These are phyloP conservation scores for Hygrocybe punicea DNA, from an alignment of 768 basidiomycete species.

Conservation along the genomic window DNA sequence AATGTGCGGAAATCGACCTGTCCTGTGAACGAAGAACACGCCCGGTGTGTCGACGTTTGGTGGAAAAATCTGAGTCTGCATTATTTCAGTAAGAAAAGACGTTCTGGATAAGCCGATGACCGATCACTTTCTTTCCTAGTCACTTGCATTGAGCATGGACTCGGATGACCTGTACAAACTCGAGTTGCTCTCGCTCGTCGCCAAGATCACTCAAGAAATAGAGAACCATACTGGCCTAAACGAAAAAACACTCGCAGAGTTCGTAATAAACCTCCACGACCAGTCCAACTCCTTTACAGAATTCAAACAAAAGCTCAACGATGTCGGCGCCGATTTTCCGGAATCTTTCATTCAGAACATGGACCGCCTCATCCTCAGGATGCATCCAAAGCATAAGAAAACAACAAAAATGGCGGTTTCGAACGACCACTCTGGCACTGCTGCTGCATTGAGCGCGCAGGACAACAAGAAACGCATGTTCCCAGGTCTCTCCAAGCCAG, in stretches of 20 bases:
- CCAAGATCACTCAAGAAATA: slow-evolving; percentile 89
- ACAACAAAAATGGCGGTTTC: slow-evolving; percentile 43
- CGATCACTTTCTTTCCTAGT: no score
- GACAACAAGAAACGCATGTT: slow-evolving; percentile 84
- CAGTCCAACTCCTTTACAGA: slow-evolving; percentile 64
- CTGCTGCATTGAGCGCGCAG: slow-evolving; percentile 48
- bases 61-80: no score
- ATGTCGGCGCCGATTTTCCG: slow-evolving; percentile 78
- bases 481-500: slow-evolving; percentile 81
- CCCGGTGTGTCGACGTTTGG: no score
- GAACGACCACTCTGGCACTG: slow-evolving; percentile 37
- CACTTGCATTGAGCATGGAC: no score
- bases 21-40: no score
- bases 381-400: slow-evolving; percentile 97
- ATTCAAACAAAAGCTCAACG: slow-evolving; percentile 79
- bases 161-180: slow-evolving; percentile 77
- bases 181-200: slow-evolving; percentile 87
- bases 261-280: slow-evolving; percentile 87
- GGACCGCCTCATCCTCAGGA: slow-evolving; percentile 88
- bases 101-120: no score
- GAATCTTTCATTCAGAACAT: slow-evolving; percentile 89
- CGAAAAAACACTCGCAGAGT: slow-evolving; percentile 94
- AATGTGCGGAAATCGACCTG: no score
- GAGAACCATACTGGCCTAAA: slow-evolving; percentile 80
- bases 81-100: no score